Evolutionary conservation across 2,329 filamentous ascomycete species (phyloP).

Genomic region (Aureobasidium sp.): DNA sequence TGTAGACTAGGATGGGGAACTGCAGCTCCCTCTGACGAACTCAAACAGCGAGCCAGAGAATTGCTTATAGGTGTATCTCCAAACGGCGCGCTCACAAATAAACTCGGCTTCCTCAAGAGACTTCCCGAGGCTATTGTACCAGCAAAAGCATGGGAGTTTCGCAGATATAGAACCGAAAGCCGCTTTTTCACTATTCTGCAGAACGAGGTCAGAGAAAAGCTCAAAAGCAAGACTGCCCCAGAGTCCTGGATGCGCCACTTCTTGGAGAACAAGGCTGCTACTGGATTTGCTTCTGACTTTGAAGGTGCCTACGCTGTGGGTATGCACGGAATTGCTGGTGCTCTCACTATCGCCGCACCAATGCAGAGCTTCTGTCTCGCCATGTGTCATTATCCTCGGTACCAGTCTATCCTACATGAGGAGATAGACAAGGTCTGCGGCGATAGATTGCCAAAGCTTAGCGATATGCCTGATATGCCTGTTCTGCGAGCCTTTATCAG

Average conservation of each 20-base stretch:
- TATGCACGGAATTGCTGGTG: slow-evolving; percentile 41
- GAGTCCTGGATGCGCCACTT: slow-evolving; percentile 38
- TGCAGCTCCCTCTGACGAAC: slow-evolving; percentile 36
- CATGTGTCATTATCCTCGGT: slow-evolving; percentile 38
- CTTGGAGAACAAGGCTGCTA: slow-evolving; percentile 32
- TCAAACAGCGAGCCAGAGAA: slow-evolving; percentile 40
- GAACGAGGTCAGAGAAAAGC: slow-evolving; percentile 31
- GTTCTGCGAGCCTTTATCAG: slow-evolving; percentile 49
- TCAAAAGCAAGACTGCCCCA: slow-evolving; percentile 24
- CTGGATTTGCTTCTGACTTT: slow-evolving; percentile 35
- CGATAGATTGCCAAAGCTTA: slow-evolving; percentile 44
- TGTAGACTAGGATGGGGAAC: slow-evolving; percentile 40
- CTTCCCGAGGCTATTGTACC: slow-evolving; percentile 36
- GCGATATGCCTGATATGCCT: slow-evolving; percentile 44
- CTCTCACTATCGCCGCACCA: slow-evolving; percentile 38
- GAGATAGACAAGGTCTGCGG: slow-evolving; percentile 51
- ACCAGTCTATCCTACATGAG: slow-evolving; percentile 39
- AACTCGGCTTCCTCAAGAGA: slow-evolving; percentile 37
- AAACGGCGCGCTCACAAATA: slow-evolving; percentile 38
- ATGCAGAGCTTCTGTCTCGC: slow-evolving; percentile 42
- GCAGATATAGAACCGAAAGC: slow-evolving; percentile 35
- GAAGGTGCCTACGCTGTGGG: slow-evolving; percentile 40
- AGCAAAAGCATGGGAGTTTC: slow-evolving; percentile 38
- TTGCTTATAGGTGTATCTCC: slow-evolving; percentile 39
- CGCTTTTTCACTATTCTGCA: slow-evolving; percentile 39